Evolutionary conservation across 164 flowering plant genomes (phyloP).

Genomic region (Saururus chinensis): DNA sequence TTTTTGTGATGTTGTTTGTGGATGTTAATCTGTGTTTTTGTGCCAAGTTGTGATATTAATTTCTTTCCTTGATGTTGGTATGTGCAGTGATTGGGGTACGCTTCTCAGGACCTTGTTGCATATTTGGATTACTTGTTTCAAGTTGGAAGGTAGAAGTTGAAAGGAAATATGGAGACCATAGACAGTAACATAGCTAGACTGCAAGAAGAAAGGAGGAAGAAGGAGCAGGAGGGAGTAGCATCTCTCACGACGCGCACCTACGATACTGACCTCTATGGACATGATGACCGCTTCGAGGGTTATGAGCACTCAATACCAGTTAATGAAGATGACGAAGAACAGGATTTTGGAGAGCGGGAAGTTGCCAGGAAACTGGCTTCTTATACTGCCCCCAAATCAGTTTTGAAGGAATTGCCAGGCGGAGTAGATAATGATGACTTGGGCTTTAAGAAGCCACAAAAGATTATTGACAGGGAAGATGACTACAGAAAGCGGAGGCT

Average conservation of each 20-base stretch:
- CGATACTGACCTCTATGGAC: conserved; percentile 75
- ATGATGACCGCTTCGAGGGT: conserved; percentile 35
- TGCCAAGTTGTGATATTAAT: too few species aligned
- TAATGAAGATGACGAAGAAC: conserved; percentile 63
- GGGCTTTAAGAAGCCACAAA: conserved; percentile 50
- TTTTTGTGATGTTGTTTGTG: too few species aligned
- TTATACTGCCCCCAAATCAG: conserved; percentile 75
- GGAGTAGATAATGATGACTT: conserved; percentile 39
- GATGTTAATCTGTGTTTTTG: too few species aligned
- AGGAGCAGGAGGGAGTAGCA: conserved; percentile 68
- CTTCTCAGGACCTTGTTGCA: too few species aligned
- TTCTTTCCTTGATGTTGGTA: too few species aligned
- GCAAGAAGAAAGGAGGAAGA: conserved; percentile 69
- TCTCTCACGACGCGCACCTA: conserved; percentile 55
- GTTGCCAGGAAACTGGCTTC: conserved; percentile 63
- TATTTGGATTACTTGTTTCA: too few species aligned
- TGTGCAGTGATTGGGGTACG: too few species aligned
- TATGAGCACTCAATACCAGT: conserved; percentile 68
- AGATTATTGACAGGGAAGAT: conserved; percentile 82
- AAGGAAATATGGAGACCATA: conserved; percentile 21
- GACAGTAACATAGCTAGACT: conserved; percentile 59
- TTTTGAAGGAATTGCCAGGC: conserved; percentile 56
- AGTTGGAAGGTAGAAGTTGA: not conserved
- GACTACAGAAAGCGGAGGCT: conserved; percentile 74
- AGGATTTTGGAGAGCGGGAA: conserved; percentile 40